These are phyloP conservation scores for Zalerion maritima DNA, from an alignment of 495 filamentous ascomycete species.

Conservation along the genomic window DNA sequence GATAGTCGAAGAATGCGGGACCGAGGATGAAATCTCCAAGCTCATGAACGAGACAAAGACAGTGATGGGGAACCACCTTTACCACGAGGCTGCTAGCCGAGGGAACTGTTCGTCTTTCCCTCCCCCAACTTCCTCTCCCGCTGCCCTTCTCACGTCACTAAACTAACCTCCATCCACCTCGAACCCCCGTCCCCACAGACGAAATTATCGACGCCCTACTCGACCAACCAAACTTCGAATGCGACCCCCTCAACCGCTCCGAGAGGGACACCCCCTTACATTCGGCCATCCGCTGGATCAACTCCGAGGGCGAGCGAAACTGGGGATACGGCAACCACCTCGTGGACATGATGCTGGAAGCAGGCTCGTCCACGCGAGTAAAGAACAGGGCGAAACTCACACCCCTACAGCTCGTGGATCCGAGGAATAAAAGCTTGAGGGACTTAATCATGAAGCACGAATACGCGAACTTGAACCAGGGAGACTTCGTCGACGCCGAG, in stretches of 20 bases:
- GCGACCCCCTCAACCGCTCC: slow-evolving; percentile 66
- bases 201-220: slow-evolving; percentile 85
- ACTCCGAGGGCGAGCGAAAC: slow-evolving; percentile 42
- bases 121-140: background rate
- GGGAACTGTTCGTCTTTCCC: slow-evolving; percentile 61
- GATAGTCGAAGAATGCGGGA: slow-evolving; percentile 32
- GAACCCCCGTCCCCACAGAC: slow-evolving; percentile 33
- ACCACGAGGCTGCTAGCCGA: slow-evolving; percentile 75
- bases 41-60: slow-evolving; percentile 77
- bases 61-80: slow-evolving; percentile 67
- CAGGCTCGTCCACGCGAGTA: slow-evolving; percentile 39
- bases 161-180: background rate
- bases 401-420: slow-evolving; percentile 56
- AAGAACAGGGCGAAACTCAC: slow-evolving; percentile 58
- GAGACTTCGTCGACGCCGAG: slow-evolving; percentile 29
- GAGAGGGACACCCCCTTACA: slow-evolving; percentile 89
- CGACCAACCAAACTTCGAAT: slow-evolving; percentile 88
- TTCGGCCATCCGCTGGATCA: slow-evolving; percentile 72
- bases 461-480: slow-evolving; percentile 42
- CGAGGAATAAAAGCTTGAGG: slow-evolving; percentile 52
- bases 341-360: slow-evolving; percentile 84
- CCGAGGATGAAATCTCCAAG: slow-evolving; percentile 38
- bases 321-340: slow-evolving; percentile 50
- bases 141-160: slow-evolving; percentile 2
- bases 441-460: slow-evolving; percentile 61